Conservation (phyloP, 2,329 filamentous ascomycete species). For the Fusarium praegraminearum region DNA sequence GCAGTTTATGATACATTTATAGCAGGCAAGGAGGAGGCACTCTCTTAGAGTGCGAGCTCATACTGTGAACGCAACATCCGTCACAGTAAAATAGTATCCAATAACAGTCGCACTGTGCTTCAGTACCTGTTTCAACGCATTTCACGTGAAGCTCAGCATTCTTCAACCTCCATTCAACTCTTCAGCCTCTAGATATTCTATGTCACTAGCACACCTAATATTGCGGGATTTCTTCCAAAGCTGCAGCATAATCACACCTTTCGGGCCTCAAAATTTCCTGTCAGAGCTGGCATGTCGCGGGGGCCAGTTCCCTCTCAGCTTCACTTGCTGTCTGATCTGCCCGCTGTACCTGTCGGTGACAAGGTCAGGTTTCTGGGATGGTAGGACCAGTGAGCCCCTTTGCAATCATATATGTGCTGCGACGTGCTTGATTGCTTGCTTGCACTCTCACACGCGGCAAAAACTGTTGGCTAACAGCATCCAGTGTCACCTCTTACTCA, state of each 20-base stretch:
- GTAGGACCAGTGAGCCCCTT: slow-evolving; percentile 64
- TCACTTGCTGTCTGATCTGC: slow-evolving; percentile 73
- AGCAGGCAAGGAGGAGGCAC: no score
- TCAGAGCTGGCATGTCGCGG: slow-evolving; percentile 58
- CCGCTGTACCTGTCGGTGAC: slow-evolving; percentile 64
- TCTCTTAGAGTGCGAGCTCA: slow-evolving; percentile 12
- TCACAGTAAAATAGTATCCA: background rate
- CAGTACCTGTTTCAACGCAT: background rate
- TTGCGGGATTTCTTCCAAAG: slow-evolving; percentile 28
- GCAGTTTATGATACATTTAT: background rate
- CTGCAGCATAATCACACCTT: slow-evolving; percentile 39
- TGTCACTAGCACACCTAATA: background rate
- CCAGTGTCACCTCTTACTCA: slow-evolving; percentile 65
- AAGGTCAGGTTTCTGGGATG: slow-evolving; percentile 95
- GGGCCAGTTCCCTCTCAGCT: slow-evolving; percentile 73
- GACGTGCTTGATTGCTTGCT: slow-evolving; percentile 4
- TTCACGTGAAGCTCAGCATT: slow-evolving; percentile 36
- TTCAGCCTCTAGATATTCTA: slow-evolving; percentile 2
- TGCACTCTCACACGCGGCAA: slow-evolving; percentile 20
- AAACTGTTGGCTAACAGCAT: slow-evolving; percentile 46
- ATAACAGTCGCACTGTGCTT: slow-evolving; percentile 21
- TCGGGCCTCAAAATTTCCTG: slow-evolving; percentile 30
- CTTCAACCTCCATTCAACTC: slow-evolving; percentile 20
- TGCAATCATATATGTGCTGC: background rate
- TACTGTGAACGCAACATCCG: background rate